Percentiles rank a stretch among this genome's conserved stretches.
Conservation (phyloP, 2,329 filamentous ascomycete species). For the Epichloe aotearoae region DNA sequence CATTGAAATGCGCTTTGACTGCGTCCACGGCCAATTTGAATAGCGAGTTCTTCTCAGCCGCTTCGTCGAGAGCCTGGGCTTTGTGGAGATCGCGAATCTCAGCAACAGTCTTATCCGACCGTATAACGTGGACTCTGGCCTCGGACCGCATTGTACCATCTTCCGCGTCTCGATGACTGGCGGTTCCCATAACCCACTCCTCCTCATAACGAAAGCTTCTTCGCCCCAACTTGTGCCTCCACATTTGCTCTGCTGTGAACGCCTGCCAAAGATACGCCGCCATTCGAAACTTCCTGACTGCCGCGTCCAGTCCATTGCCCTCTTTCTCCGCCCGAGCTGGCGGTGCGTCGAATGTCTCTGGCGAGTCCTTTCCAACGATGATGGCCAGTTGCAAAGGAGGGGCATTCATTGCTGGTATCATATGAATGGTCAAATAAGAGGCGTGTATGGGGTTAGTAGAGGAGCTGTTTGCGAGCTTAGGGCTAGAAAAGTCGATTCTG, state of each 20-base stretch:
- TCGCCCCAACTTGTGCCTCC: slow-evolving; percentile 71
- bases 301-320: slow-evolving; percentile 68
- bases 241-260: slow-evolving; percentile 95
- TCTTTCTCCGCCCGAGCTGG: slow-evolving; percentile 64
- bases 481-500: slow-evolving; percentile 76
- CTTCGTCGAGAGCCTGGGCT: slow-evolving; percentile 63
- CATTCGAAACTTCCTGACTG: slow-evolving; percentile 85
- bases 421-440: slow-evolving; percentile 71
- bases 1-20: slow-evolving; percentile 63
- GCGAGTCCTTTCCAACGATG: slow-evolving; percentile 76
- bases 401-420: slow-evolving; percentile 62
- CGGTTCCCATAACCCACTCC: slow-evolving; percentile 77
- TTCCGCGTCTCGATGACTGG: slow-evolving; percentile 61
- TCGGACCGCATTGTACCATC: slow-evolving; percentile 72
- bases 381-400: slow-evolving; percentile 86
- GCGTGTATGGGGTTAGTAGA: slow-evolving; percentile 59
- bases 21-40: slow-evolving; percentile 68
- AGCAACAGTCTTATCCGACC: slow-evolving; percentile 68
- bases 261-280: slow-evolving; percentile 94
- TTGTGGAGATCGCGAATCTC: slow-evolving; percentile 68
- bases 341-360: slow-evolving; percentile 69
- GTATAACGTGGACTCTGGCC: slow-evolving; percentile 77
- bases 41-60: slow-evolving; percentile 57
- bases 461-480: slow-evolving; percentile 60
- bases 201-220: slow-evolving; percentile 86